Base-by-base conservation (phyloP, 192 early-diverging fungal species). In the Mortierella claussenii region DNA sequence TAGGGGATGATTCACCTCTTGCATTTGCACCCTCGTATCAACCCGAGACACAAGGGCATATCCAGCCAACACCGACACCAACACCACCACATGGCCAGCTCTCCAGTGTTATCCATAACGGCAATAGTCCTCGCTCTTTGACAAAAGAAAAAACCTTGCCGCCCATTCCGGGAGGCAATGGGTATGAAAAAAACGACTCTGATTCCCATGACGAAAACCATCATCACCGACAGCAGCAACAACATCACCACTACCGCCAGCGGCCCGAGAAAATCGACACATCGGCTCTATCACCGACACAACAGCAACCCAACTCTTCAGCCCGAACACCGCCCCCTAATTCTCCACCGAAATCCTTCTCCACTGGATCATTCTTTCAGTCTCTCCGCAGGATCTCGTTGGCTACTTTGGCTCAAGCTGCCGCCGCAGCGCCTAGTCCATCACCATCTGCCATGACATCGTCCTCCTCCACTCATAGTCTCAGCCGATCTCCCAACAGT, bases 301-400 rank as follows among this genome's bases (percentile, higher is more conserved):
- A 12, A 44, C 21, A 20, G 4, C 3, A 3, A 28, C 5, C 50
- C 24, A 47, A 55, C 40, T 18, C 27, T 27, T 7, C 37, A 42
- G 6, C 48, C 17, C 17, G 24, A 52, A n/a, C 63, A 31, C 20
- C 52, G 28, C 24, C 66, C 11, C 21, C n/a, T 26, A n/a, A 11
- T 4, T 24, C 33, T 7, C 6, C 33, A 18, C 40, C 79, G 23
- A 75, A 58, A 42, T 67, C 69, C 7, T 62, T 60, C 61, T 81
- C 65, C 33, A 43, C 69, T 20, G 55, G 40, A 57, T 86, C 78
- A 40, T 69, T 80, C 31, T 83, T 70, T 65, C 79, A 81, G 66
- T 87, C 78, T 20, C 55, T 81, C 20, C 61, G 64, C 30, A 62
- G 55, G 58, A 64, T 69, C 37, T 74, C 75, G 1, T 52, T 68